A percentile compares a stretch with the other conserved stretches of the same genome.
Evolutionary conservation across 2,329 filamentous ascomycete species (phyloP).

Genomic region (Nakataea oryzae): DNA sequence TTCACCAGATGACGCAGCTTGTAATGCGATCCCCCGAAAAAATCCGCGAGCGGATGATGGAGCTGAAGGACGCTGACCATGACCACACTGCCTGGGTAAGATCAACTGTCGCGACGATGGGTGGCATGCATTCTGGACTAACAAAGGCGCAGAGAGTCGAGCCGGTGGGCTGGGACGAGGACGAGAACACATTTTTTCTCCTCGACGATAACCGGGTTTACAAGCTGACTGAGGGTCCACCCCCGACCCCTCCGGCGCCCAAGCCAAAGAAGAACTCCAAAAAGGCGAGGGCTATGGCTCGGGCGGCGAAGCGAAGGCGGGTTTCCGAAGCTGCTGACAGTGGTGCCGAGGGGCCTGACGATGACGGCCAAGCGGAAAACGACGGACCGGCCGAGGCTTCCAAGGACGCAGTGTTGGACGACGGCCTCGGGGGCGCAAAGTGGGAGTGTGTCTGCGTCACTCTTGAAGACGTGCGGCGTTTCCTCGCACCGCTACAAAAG

Average conservation of each 20-base stretch:
- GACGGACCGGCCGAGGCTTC: constrained; percentile 7
- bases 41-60: constrained; percentile 76
- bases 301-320: constrained; percentile 65
- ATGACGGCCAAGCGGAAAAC: constrained; percentile 13
- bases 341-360: constrained; percentile 25
- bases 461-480: constrained; percentile 62
- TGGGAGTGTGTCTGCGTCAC: constrained; percentile 91
- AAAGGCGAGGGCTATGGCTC: constrained; percentile 50
- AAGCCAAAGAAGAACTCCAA: constrained; percentile 56
- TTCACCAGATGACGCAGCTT: constrained; percentile 87
- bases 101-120: constrained; percentile 27
- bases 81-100: constrained; percentile 80
- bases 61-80: constrained; percentile 72
- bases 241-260: constrained; percentile 40
- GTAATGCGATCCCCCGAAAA: constrained; percentile 79
- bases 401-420: constrained; percentile 25
- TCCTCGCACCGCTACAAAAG: constrained; percentile 62
- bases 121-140: constrained; percentile 9
- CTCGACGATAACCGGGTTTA: constrained; percentile 93
- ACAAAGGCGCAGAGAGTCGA: constrained; percentile 52
- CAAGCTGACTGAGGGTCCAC: constrained; percentile 66
- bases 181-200: constrained; percentile 81
- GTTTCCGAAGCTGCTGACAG: constrained; percentile 30
- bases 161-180: constrained; percentile 76
- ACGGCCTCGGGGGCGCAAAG: constrained; percentile 63